These are phyloP conservation scores for Cryptosporidium viatorum DNA, from an alignment of 169 alveolate genomes.

Conservation along the genomic window DNA sequence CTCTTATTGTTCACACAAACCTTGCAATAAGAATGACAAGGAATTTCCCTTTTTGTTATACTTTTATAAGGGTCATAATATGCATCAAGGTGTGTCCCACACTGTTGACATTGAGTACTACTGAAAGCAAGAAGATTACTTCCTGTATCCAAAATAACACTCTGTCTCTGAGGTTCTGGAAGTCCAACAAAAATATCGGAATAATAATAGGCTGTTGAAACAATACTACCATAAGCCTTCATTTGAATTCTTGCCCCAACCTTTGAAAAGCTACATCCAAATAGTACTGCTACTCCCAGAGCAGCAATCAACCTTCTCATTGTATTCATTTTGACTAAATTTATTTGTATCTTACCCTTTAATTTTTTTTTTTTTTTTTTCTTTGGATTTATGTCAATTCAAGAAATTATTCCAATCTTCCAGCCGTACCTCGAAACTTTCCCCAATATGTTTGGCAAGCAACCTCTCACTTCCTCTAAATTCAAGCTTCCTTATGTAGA, in stretches of 20 bases:
- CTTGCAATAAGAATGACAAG: constrained; percentile 66
- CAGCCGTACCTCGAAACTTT: constrained; percentile 2
- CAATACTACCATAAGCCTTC: constrained; percentile 75
- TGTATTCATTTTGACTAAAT: not conserved
- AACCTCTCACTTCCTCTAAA: constrained; percentile 22
- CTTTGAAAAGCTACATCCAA: not conserved
- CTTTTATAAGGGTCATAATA: constrained; percentile 68
- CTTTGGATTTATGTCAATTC: not conserved
- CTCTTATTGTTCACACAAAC: constrained; percentile 46
- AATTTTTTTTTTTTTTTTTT: not conserved
- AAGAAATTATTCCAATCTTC: constrained; percentile 10
- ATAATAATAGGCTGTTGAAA: constrained; percentile 69
- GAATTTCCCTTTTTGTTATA: constrained; percentile 38
- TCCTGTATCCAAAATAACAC: constrained; percentile 72
- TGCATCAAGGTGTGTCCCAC: constrained; percentile 73
- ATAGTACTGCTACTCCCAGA: not conserved
- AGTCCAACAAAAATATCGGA: constrained; percentile 73
- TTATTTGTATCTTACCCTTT: not conserved
- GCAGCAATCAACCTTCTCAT: not conserved
- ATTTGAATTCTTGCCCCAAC: constrained; percentile 35
- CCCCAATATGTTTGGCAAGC: constrained; percentile 17
- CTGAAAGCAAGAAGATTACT: constrained; percentile 67
- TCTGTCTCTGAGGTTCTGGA: constrained; percentile 72
- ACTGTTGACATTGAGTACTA: constrained; percentile 63
- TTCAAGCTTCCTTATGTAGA: constrained; percentile 12